Conservation (phyloP, 768 basidiomycete genomes). For the Mycena capillaripes region DNA sequence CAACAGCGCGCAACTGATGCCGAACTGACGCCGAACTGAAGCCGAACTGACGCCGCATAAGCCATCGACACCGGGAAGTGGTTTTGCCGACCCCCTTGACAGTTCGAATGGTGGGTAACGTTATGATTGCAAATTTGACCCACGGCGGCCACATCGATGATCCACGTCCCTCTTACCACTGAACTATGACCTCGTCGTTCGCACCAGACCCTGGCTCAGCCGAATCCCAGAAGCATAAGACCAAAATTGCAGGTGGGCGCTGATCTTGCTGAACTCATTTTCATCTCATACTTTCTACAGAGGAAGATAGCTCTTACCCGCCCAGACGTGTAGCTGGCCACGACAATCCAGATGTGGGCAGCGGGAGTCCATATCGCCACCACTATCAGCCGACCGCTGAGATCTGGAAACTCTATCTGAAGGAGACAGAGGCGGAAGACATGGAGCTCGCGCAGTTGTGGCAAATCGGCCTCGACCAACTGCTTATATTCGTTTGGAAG, state of each 20-base stretch:
- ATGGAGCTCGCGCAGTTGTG: background rate
- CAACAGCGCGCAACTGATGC: too few species aligned
- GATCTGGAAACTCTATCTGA: background rate
- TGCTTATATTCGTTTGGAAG: background rate
- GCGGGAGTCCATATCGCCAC: background rate
- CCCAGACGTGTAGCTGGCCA: background rate
- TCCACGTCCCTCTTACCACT: too few species aligned
- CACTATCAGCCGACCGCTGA: background rate
- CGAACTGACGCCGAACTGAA: too few species aligned
- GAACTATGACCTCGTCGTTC: background rate
- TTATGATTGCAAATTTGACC: too few species aligned
- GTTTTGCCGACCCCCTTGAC: too few species aligned
- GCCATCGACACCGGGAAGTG: too few species aligned
- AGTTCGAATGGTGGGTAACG: too few species aligned
- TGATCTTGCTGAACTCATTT: background rate
- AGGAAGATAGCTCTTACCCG: background rate
- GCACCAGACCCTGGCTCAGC: background rate
- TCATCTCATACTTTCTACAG: background rate
- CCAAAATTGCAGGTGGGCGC: background rate
- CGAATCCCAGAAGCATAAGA: background rate
- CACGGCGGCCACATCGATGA: too few species aligned
- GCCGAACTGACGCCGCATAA: too few species aligned
- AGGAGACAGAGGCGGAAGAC: background rate
- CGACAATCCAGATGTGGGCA: background rate
- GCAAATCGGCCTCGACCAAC: background rate